Evolutionary conservation across 257 asterid species (phyloP).

Genomic region (Hygrophila difformis): DNA sequence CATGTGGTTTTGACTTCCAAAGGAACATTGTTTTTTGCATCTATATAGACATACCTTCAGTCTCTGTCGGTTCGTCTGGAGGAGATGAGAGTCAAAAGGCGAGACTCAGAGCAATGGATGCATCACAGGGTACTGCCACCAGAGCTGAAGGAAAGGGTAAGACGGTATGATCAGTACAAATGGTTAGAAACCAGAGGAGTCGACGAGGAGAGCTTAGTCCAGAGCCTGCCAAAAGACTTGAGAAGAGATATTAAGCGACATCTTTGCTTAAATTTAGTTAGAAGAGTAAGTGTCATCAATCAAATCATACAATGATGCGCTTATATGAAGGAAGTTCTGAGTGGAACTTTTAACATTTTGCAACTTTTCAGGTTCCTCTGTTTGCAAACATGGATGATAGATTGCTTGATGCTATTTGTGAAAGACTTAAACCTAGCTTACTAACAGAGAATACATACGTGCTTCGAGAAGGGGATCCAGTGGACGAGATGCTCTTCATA

Average conservation of each 20-base stretch:
- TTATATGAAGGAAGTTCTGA: not conserved
- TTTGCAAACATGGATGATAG: conserved; percentile 97
- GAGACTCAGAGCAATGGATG: conserved; percentile 99
- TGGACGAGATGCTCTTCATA: conserved; percentile 83
- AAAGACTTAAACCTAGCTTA: conserved; percentile 87
- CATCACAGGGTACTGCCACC: conserved; percentile 88
- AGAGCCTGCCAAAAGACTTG: conserved; percentile 79
- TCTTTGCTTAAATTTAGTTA: conserved; percentile 78
- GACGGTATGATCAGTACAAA: conserved; percentile 89
- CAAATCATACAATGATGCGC: not conserved
- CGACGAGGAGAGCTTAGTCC: conserved; percentile 84
- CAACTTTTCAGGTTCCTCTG: conserved; percentile 71
- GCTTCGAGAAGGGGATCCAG: conserved; percentile 95
- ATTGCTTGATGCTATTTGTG: conserved; percentile 90
- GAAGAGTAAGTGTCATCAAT: conserved; percentile 67
- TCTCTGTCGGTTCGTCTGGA: conserved; percentile 80
- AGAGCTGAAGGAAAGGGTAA: conserved; percentile 75
- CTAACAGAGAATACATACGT: conserved; percentile 71
- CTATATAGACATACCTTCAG: conserved; percentile 93
- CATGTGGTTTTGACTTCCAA: conserved; percentile 1
- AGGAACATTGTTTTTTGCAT: conserved; percentile 13
- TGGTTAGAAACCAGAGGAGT: conserved; percentile 95
- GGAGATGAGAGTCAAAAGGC: conserved; percentile 89
- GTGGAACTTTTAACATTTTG: not conserved
- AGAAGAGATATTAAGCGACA: conserved; percentile 90